Base-by-base conservation (phyloP, 208 protist species). In the Trypanosoma congolense region DNA sequence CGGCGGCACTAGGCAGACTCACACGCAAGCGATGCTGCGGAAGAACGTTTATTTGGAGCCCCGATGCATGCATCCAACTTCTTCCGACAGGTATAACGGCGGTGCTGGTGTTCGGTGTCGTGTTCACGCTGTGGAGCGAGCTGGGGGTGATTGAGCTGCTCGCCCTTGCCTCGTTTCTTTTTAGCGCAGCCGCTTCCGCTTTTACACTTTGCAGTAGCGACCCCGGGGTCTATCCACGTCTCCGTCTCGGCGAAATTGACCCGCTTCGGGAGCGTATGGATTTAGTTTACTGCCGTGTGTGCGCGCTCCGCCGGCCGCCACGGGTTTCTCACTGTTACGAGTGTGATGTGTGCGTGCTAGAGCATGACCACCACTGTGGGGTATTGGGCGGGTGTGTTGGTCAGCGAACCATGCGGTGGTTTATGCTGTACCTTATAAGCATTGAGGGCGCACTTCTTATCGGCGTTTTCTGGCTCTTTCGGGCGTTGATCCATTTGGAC, bases 341-440 rank as follows among this genome's bases (percentile, higher is more conserved):
- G 5, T 94, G 87, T 56, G 69, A 73, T 19, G 82, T 90, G 18
- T 96, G 90, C 54, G 65, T 93, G 21, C 49, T 73, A n/a, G 73
- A 86, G 38, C 80, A 86, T 55, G 82, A 96, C 59, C 87, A 92
- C 47, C 90, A 94, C 60, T 93, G 85, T 55, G 62, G 62, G 12
- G 52, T 93, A 14, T 31, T 93, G 22, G 87, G 84, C 31, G 73
- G 70, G n/a, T 90, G 85, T 57, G 67, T 94, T 8, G 90, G 87
- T 8, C 54, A 71, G 58, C 74, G 80, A 19, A 90, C 60, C 38
- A 52, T 84, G 33, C 87, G 87, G 12, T 96, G 71, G 73, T 93
- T 96, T 60, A 45, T 64, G 18, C 24, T 82, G 25, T 94, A 85
- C 45, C 65, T 89, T 25, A 14, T 85, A 24, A 63, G 47, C 5